Evolutionary conservation across 208 protist genomes (phyloP), one percentile per base, ranked within the genome.

Genomic region (Trypanosoma conorhini): DNA sequence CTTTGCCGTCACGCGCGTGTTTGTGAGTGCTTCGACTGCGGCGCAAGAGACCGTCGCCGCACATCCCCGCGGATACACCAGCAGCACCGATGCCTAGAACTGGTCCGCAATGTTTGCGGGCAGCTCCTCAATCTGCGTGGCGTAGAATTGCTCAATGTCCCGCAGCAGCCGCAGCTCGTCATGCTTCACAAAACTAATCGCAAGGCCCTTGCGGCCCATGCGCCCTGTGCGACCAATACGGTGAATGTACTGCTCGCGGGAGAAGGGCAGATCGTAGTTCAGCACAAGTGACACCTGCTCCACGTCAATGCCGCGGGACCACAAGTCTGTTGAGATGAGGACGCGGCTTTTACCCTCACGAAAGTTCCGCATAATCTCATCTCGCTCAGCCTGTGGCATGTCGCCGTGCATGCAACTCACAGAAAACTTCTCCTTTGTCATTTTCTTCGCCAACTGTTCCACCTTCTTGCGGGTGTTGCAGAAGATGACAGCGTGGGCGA

Each of bases 401-500:
- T 99, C 97, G 30, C 98, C 98, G 70, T 98, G 96, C 88, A 99
- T 99, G 22, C 88, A 80, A 38, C 85, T 92, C 31, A 99, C 98
- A 31, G 94, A 97, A 80, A 99, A 99, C 71, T 99, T 96, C 55
- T 93, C 82, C 35, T 92, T 74, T 19, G 79, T 89, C 92, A 99
- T 96, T 76, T 99, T 96, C 67, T 98, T 88, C n/a, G 97, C 91
- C 31, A 99, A 85, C 87, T 95, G 98, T 70, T 99, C 98, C n/a
- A 99, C 99, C 85, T 99, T 99, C 58, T 94, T 90, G 59, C 95
- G 86, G 0, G 96, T 99, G 87, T 99, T 99, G 82, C 94, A 98
- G 81, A 99, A 99, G 56, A 99, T 99, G 12, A 99, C 98, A 24
- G 98, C 94, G 75, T 99, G 97, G 42, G 98, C 98, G 67, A 99